Evolutionary conservation across 2,329 filamentous ascomycete species (phyloP), one percentile per base, ranked within the genome.

Genomic region (Lachnellula subtilissima): DNA sequence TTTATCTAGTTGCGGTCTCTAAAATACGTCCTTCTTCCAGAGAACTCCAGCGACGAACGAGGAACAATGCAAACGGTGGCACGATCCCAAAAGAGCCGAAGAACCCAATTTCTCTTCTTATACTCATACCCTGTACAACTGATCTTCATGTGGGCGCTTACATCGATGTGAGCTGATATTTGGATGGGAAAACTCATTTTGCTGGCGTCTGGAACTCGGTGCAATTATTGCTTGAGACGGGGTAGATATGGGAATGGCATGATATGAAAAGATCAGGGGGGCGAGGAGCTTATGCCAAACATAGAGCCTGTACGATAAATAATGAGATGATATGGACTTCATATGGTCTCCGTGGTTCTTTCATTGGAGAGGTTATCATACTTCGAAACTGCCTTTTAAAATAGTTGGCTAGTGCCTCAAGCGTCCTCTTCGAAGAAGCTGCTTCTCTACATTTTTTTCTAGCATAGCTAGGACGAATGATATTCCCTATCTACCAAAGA

Each of bases 111-210:
- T 69, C 79, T 97, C 63, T 96, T 96, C 73, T 80, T 92, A 64
- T 97, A 99, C 75, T 93, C 92, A 46, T 99, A 97, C 73, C 78
- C 95, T 54, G 87, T 97, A 55, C 94, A 99, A 76, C 82, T 97
- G 64, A 77, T 92, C 54, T 96, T 97, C 73, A 99, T 97, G 92
- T 94, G 93, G 86, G 79, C 85, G 68, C 73, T 89, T 60, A 88
- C 67, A 22, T 55, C 59, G 43, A 56, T 61, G n/a, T 67, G 43
- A 64, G 17, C 28, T 22, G 47, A 40, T 50, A 35, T 46, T 45
- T 35, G 45, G 49, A 46, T 40, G 23, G 53, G 46, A 40, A 53
- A 57, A 56, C 36, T 55, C 58, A 61, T 63, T 58, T 50, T 61
- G 52, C 39, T 60, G 62, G 64, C 61, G 62, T 64, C 52, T 54